These are phyloP conservation scores for Scytalidium sp. DNA, from an alignment of 2,329 filamentous ascomycete genomes.

Conservation along the genomic window DNA sequence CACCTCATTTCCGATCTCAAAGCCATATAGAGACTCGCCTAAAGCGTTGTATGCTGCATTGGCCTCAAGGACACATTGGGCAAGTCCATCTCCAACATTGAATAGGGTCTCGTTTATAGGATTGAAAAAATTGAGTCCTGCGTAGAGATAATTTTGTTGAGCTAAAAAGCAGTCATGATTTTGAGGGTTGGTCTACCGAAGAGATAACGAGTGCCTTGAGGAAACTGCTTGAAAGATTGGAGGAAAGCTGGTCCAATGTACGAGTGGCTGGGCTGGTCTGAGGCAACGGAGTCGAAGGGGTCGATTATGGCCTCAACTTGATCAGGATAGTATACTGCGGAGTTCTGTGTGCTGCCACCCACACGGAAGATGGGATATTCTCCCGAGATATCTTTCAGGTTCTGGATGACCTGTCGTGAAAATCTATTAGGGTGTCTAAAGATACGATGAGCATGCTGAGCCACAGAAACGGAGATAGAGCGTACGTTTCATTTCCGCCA, in stretches of 20 bases:
- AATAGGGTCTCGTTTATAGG: background rate
- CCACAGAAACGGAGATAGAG: background rate
- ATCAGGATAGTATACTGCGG: background rate
- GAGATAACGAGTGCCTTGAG: slow-evolving; percentile 5
- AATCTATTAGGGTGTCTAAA: slow-evolving; percentile 5
- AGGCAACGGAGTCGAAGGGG: background rate
- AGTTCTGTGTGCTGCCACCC: slow-evolving; percentile 6
- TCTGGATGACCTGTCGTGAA: slow-evolving; percentile 4
- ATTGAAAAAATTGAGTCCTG: slow-evolving; percentile 2
- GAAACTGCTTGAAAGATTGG: slow-evolving; percentile 7
- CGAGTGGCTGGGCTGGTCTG: slow-evolving; percentile 2
- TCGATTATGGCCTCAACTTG: slow-evolving; percentile 3
- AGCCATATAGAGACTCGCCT: slow-evolving; percentile 4
- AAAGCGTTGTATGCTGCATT: background rate
- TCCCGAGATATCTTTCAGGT: slow-evolving; percentile 5
- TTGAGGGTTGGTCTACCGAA: too few relatives aligned
- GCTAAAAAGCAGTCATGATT: too few relatives aligned
- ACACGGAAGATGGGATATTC: slow-evolving; percentile 6
- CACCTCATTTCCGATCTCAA: slow-evolving; percentile 12
- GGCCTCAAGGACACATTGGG: slow-evolving; percentile 1
- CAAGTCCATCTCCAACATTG: background rate
- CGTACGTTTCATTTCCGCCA: slow-evolving; percentile 7
- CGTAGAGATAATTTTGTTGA: too few relatives aligned
- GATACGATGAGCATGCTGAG: background rate
- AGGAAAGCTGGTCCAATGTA: slow-evolving; percentile 5